Evolutionary conservation across 2,329 filamentous ascomycete species (phyloP).

Genomic region (Neofusicoccum sp.): DNA sequence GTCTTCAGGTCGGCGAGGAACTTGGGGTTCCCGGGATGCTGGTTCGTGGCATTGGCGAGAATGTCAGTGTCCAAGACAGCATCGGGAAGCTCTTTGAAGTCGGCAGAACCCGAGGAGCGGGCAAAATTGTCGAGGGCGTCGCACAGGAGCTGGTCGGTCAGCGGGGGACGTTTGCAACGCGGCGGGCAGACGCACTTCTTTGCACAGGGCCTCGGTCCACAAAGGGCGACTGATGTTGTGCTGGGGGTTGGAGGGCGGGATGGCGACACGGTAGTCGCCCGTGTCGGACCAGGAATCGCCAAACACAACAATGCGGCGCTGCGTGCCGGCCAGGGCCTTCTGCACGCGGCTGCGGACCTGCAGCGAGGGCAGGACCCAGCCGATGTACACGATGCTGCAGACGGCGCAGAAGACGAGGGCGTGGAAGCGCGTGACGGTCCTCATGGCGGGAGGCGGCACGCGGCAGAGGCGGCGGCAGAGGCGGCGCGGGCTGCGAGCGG

Average conservation of each 20-base stretch:
- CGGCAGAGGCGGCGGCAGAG: not conserved
- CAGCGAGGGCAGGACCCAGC: conserved; percentile 33
- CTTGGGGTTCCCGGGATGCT: conserved; percentile 24
- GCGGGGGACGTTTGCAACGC: not conserved
- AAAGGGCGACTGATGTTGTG: conserved; percentile 35
- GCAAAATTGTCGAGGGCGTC: conserved; percentile 42
- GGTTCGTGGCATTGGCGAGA: conserved; percentile 31
- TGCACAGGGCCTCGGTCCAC: conserved; percentile 41
- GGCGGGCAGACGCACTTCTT: conserved; percentile 31
- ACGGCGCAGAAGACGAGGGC: conserved; percentile 30
- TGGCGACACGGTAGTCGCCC: conserved; percentile 37
- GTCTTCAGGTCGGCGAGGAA: conserved; percentile 38
- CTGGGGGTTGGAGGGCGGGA: conserved; percentile 32
- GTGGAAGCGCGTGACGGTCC: conserved; percentile 36
- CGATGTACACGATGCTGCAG: conserved; percentile 34
- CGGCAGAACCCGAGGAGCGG: conserved; percentile 31
- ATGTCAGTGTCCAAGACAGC: conserved; percentile 37
- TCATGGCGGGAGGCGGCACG: conserved; percentile 27
- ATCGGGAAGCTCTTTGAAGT: conserved; percentile 26
- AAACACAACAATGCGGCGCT: conserved; percentile 41
- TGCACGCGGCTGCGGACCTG: conserved; percentile 32
- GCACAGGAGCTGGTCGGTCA: conserved; percentile 35
- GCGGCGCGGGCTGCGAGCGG: not conserved
- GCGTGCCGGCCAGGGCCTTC: conserved; percentile 32
- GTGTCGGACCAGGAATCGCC: conserved; percentile 44